A percentile compares a stretch with the other conserved stretches of the same genome.
Conservation (phyloP, 2,329 filamentous ascomycete species). For the Bipolaris gigantea region DNA sequence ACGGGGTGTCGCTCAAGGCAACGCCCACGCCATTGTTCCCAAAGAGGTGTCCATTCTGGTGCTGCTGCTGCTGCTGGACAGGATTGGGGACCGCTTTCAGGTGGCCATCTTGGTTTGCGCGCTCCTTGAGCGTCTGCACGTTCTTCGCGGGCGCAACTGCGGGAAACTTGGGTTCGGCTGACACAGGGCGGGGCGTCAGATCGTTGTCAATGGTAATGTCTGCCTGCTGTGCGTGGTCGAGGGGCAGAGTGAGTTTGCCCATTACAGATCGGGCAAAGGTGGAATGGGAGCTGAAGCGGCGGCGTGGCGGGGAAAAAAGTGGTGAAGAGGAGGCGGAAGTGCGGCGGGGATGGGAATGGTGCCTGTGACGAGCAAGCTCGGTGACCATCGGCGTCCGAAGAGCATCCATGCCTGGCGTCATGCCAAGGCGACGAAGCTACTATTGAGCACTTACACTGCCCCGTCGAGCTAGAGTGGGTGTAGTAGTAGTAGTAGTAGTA, state of each 20-base stretch:
- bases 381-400: conserved; percentile 21
- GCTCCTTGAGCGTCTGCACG: conserved; percentile 29
- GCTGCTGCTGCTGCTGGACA: conserved; percentile 15
- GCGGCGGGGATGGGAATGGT: conserved; percentile 17
- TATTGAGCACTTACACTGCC: not conserved
- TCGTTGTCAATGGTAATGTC: conserved; percentile 19
- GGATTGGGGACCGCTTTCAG: conserved; percentile 30
- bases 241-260: conserved; percentile 43
- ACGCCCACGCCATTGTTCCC: conserved; percentile 52
- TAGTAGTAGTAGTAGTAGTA: too few species aligned
- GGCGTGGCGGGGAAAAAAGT: conserved; percentile 14
- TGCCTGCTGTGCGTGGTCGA: conserved; percentile 23
- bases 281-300: conserved; percentile 52
- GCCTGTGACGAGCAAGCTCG: conserved; percentile 16
- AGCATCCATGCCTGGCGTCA: conserved; percentile 17
- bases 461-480: conserved; percentile 1
- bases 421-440: conserved; percentile 9
- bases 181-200: conserved; percentile 21
- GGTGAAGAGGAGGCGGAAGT: conserved; percentile 21
- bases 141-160: conserved; percentile 23
- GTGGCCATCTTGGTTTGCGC: conserved; percentile 30
- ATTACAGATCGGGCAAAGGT: conserved; percentile 55
- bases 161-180: conserved; percentile 11
- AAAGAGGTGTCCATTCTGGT: conserved; percentile 20
- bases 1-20: conserved; percentile 64